Base-by-base conservation (phyloP, 75 land plant species). In the Pinus tabuliformis region DNA sequence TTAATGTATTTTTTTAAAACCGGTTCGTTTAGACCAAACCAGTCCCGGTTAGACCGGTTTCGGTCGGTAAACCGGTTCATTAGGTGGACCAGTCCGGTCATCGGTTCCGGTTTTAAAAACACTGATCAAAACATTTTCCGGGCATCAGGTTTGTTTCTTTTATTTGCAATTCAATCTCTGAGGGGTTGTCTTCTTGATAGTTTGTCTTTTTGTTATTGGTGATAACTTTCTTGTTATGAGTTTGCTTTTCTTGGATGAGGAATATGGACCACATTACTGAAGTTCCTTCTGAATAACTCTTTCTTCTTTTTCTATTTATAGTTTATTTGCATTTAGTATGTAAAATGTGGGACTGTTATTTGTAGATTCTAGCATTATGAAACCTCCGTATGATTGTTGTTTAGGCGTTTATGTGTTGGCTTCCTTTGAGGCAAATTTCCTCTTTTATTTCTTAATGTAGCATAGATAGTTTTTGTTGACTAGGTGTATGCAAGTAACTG, bases 61-160 rank as follows among this genome's bases (percentile, higher is more conserved):
- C n/a, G n/a, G n/a, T n/a, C n/a, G n/a, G n/a, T n/a, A n/a, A n/a
- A n/a, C n/a, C n/a, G n/a, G n/a, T n/a, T n/a, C n/a, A n/a, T n/a
- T n/a, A n/a, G n/a, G n/a, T n/a, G n/a, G n/a, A n/a, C n/a, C n/a
- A n/a, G n/a, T n/a, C n/a, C n/a, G n/a, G n/a, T n/a, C n/a, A n/a
- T n/a, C n/a, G n/a, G n/a, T n/a, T n/a, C n/a, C n/a, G n/a, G n/a
- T n/a, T n/a, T n/a, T n/a, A n/a, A n/a, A n/a, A n/a, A n/a, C n/a
- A n/a, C n/a, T n/a, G n/a, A n/a, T n/a, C n/a, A n/a, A 97, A 79
- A 73, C 89, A 15, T 97, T 94, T 79, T 58, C 89, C 7, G 98
- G 99, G 36, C 99, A 97, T 77, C 86, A 92, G 98, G 99, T 97
- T 74, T 62, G 64, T 24, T 62, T 18, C 8, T 62, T 24, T 8